These are phyloP conservation scores for Ceratobasidium sp. DNA, from an alignment of 1,284 basidiomycete species.

Conservation along the genomic window DNA sequence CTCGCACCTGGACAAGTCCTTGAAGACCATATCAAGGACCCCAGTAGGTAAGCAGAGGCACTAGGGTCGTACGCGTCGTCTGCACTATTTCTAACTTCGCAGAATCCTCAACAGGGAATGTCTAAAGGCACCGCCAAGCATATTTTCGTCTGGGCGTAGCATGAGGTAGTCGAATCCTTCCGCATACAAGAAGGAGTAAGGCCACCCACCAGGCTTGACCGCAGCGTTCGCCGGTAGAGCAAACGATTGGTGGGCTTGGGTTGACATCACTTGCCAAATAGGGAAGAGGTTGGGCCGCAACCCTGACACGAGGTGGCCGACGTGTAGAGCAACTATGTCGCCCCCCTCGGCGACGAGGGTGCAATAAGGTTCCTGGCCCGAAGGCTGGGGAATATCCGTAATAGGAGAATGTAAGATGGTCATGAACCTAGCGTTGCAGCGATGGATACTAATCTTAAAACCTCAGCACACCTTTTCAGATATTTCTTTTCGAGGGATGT, in stretches of 20 bases:
- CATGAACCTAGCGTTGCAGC: conserved; percentile 59
- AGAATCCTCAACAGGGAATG: conserved; percentile 55
- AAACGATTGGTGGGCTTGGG: conserved; percentile 66
- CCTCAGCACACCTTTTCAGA: conserved; percentile 59
- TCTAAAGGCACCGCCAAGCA: conserved; percentile 71
- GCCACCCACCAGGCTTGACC: conserved; percentile 57
- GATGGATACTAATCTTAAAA: conserved; percentile 2
- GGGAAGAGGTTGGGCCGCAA: conserved; percentile 62
- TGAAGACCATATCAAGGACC: conserved; percentile 66
- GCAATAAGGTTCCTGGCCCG: conserved; percentile 59
- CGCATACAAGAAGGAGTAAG: conserved; percentile 73
- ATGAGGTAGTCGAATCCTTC: conserved; percentile 79
- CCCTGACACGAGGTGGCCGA: conserved; percentile 54
- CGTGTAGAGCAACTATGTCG: conserved; percentile 48
- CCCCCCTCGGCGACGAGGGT: conserved; percentile 55
- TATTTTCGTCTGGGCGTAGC: conserved; percentile 69
- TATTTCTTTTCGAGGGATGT: conserved; percentile 63
- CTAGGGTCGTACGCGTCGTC: conserved; percentile 62
- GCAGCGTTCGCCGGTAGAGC: conserved; percentile 51
- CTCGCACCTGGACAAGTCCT: conserved; percentile 59
- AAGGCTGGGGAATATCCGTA: conserved; percentile 58
- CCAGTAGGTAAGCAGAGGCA: conserved; percentile 63
- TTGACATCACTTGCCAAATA: conserved; percentile 73
- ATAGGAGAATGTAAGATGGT: conserved; percentile 68
- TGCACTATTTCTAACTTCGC: conserved; percentile 62